Base-by-base conservation (phyloP, 2,329 filamentous ascomycete genomes). In the Penicillium frequentans region DNA sequence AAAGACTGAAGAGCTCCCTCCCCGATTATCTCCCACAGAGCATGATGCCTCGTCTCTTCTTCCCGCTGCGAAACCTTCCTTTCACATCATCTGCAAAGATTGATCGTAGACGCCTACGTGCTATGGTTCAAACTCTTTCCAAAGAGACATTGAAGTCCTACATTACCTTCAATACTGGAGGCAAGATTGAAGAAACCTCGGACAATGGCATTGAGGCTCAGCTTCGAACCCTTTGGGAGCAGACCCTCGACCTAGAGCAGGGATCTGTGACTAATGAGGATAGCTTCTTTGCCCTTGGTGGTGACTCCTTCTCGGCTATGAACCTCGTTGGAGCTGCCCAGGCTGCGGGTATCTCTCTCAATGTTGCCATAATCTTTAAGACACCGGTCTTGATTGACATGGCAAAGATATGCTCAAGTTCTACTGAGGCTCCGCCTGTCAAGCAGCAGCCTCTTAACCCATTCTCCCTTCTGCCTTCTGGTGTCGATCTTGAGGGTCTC, bases 291-390 rank as follows among this genome's bases (percentile, higher is more conserved):
- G 71, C 73, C 1, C 67, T 79, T 3, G 79, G 79, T 27, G 79
- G 79, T 26, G 79, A 81, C 56, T 80, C 78, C 0, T 75, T 81
- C 57, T 73, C 74, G 21, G 78, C 78, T 5, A 81, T 81, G 77
- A 75, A 73, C 29, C 71, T 81, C 1, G 78, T 80, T 39, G 71
- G 72, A 5, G 73, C 73, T 33, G 73, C 75, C 26, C 70, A 75
- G 7, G 70, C 73, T 5, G 69, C 73, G 27, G 75, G 75, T 5
- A 68, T 80, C 13, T 60, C 69, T 1, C 67, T 81, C 10, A 75
- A 70, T 11, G 77, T 80, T 4, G 71, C 77, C 3, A 74, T 72
- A 48, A 75, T 79, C n/a, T 80, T 81, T 59, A 72, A 73, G 4
- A 65, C 73, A 8, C 78, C 80, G 1, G 69, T 75, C 11, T 65